Evolutionary conservation across 306 rosid genomes (phyloP).

Genomic region (Prunus campanulata): DNA sequence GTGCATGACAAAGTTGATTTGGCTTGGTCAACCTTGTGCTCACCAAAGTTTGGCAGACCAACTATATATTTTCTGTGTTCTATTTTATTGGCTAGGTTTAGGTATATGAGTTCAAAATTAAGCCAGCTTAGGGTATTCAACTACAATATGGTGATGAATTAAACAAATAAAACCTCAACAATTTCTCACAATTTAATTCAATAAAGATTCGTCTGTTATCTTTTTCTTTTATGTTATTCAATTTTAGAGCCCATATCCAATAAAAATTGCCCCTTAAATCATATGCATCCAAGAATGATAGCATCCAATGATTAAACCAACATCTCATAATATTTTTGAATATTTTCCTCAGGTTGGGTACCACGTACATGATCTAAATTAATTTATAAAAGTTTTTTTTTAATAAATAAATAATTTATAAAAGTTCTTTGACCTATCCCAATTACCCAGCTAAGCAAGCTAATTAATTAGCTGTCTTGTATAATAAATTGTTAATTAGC

Average conservation of each 20-base stretch:
- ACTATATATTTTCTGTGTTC: background rate
- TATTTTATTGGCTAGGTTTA: background rate
- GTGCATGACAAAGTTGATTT: background rate
- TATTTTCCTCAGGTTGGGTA: constrained; percentile 2
- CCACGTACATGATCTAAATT: background rate
- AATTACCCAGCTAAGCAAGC: background rate
- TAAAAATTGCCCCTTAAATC: background rate
- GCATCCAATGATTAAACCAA: constrained; percentile 15
- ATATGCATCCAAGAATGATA: background rate
- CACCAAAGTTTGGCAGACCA: constrained; percentile 11
- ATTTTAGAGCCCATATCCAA: background rate
- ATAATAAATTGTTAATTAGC: constrained; percentile 7
- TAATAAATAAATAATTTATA: background rate
- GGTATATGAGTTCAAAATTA: background rate
- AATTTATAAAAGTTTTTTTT: no score
- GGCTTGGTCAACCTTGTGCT: background rate
- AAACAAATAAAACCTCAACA: background rate
- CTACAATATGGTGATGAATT: background rate
- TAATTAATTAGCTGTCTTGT: background rate
- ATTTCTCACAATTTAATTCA: background rate
- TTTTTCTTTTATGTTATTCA: background rate
- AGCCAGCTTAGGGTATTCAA: background rate
- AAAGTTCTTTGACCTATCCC: constrained; percentile 1
- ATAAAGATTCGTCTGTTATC: constrained; percentile 7
- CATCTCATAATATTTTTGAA: background rate